phyloP scores from a whole-genome alignment of 2,329 filamentous ascomycete species.

The Aspergillus sclerotialis region DNA sequence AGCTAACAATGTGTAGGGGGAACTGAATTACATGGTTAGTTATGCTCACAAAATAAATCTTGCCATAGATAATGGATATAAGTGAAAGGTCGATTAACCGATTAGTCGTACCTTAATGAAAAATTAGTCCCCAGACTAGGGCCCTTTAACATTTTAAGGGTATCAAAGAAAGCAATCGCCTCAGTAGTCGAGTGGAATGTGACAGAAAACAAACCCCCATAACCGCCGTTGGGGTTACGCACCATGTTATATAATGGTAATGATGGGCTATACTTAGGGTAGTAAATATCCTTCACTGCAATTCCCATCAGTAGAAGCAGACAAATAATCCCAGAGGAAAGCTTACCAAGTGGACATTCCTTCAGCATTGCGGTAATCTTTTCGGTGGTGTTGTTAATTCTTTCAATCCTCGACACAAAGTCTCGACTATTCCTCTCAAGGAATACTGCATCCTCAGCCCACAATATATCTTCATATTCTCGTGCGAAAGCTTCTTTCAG shows the following conservation, averaged over 20 bases:
- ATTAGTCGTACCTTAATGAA: slow-evolving; percentile 56
- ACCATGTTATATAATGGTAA: slow-evolving; percentile 70
- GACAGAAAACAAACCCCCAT: slow-evolving; percentile 81
- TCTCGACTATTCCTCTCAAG: slow-evolving; percentile 95
- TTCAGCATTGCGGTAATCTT: slow-evolving; percentile 67
- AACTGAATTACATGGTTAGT: slow-evolving; percentile 41
- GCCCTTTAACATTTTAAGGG: slow-evolving; percentile 80
- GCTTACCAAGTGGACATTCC: slow-evolving; percentile 46
- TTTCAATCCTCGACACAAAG: slow-evolving; percentile 72
- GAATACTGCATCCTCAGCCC: slow-evolving; percentile 89
- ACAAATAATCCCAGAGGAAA: neutral
- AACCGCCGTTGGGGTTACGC: slow-evolving; percentile 67
- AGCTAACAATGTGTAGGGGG: slow-evolving; percentile 83
- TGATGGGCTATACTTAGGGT: slow-evolving; percentile 72
- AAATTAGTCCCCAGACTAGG: slow-evolving; percentile 96
- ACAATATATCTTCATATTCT: slow-evolving; percentile 83
- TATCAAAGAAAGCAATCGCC: slow-evolving; percentile 77
- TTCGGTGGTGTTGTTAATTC: slow-evolving; percentile 81
- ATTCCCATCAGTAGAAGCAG: slow-evolving; percentile 23
- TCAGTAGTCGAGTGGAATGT: slow-evolving; percentile 66
- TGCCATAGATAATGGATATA: neutral
- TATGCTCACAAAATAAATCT: neutral
- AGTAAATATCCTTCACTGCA: slow-evolving; percentile 71
- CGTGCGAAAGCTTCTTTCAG: slow-evolving; percentile 60
- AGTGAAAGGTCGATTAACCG: neutral